Conservation (phyloP, 768 basidiomycete genomes). For the Favolaschia claudopus region DNA sequence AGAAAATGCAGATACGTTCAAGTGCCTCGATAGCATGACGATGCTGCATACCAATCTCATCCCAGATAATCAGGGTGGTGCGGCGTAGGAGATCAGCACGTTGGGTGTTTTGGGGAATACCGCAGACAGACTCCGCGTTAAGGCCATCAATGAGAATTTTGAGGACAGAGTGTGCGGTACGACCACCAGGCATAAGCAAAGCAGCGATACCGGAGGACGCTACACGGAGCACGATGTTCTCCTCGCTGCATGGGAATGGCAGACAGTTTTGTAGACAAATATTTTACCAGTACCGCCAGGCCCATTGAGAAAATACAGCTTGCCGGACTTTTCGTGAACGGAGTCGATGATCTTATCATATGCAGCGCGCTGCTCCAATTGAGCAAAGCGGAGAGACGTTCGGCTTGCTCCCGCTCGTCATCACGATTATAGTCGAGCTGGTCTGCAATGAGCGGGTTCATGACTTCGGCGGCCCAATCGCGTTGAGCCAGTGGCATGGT, state of each 20-base stretch:
- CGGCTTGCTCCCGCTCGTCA: slow-evolving; percentile 6
- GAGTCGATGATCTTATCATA: not conserved
- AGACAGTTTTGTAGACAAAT: slow-evolving; percentile 1
- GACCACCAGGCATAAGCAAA: not conserved
- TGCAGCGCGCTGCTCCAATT: not conserved
- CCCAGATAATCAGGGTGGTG: not conserved
- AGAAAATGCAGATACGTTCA: slow-evolving; percentile 1
- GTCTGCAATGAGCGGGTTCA: slow-evolving; percentile 30
- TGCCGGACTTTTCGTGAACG: not conserved
- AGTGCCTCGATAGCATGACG: slow-evolving; percentile 2
- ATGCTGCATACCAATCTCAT: slow-evolving; percentile 3
- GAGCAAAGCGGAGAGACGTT: not conserved
- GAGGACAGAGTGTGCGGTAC: not conserved
- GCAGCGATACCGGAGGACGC: not conserved
- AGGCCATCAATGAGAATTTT: slow-evolving; percentile 1
- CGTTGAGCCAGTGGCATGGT: slow-evolving; percentile 28
- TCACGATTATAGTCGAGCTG: slow-evolving; percentile 28
- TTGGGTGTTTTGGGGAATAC: slow-evolving; percentile 7
- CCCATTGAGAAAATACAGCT: slow-evolving; percentile 5
- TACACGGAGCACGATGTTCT: not conserved
- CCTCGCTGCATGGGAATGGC: not conserved
- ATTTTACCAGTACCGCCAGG: slow-evolving; percentile 8
- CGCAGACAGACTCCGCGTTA: not conserved
- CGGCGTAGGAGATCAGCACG: slow-evolving; percentile 6
- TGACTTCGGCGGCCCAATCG: slow-evolving; percentile 21